These are phyloP conservation scores for Cryptococcus hybrid DNA, from an alignment of 1,284 basidiomycete species.

Conservation along the genomic window DNA sequence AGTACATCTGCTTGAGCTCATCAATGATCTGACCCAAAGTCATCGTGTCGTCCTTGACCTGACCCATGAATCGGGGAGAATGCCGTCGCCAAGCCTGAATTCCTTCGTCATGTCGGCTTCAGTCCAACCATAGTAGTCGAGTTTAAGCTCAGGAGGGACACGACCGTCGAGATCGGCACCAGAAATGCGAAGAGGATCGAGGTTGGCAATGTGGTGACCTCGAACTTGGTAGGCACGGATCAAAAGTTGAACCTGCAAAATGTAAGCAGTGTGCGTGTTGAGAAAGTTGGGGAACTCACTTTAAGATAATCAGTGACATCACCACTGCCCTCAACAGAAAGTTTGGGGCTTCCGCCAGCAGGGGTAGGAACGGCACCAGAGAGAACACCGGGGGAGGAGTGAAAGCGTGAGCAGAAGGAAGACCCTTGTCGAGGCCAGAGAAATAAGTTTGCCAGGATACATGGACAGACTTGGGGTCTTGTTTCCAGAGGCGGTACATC, in stretches of 20 bases:
- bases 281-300: constrained; percentile 53
- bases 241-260: constrained; percentile 79
- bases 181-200: constrained; percentile 92
- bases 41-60: constrained; percentile 69
- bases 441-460: constrained; percentile 96
- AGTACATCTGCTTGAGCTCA: constrained; percentile 91
- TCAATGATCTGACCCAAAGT: constrained; percentile 90
- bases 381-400: constrained; percentile 67
- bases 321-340: constrained; percentile 62
- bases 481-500: constrained; percentile 88
- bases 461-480: constrained; percentile 90
- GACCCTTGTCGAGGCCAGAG: constrained; percentile 83
- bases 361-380: constrained; percentile 60
- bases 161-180: constrained; percentile 78
- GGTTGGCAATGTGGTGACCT: constrained; percentile 91
- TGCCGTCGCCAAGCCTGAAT: constrained; percentile 91
- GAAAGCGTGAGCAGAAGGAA: constrained; percentile 80
- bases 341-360: constrained; percentile 75
- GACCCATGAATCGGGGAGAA: constrained; percentile 81
- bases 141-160: constrained; percentile 80
- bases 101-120: constrained; percentile 92
- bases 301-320: constrained; percentile 94
- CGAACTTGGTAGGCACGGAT: constrained; percentile 99
- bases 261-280: background rate
- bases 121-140: constrained; percentile 91